Base-by-base conservation (phyloP, 2,329 filamentous ascomycete genomes). In the Pseudogymnoascus sp. region DNA sequence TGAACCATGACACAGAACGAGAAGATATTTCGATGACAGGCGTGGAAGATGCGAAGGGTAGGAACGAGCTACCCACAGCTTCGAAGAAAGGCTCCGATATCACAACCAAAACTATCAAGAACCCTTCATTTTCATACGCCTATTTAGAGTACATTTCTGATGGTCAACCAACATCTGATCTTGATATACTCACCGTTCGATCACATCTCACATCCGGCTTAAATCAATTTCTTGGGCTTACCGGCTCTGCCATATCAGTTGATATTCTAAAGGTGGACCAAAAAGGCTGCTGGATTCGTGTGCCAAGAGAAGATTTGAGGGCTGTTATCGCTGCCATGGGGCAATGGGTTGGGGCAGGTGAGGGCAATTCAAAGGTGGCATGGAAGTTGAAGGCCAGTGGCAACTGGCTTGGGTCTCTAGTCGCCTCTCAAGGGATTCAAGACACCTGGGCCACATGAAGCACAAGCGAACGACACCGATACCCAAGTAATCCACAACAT, bases 211-310 rank as follows among this genome's bases (percentile, higher is more conserved):
- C 81, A 1, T 73, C 80, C 0, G 86, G 88, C 0, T 76, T 93
- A 6, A 78, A 77, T 1, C 82, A 88, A 64, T 92, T 89, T 68
- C 81, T 93, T 1, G 90, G 90, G 18, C 74, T 84, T 15, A 85
- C 83, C 0, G 90, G 90, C 9, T 75, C 80, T 1, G 84, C 83
- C 9, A 85, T 92, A 3, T 76, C 86, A 1, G 71, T 92, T 62
- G 90, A 93, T 69, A 83, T 92, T 18, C 79, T 93, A 35, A 84
- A 86, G 67, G 76, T 86, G 0, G 74, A 82, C 2, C 78, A 75
- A 1, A 68, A 70, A 5, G 77, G 84, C 58, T 82, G 82, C 61
- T 90, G 87, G 86, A 72, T 91, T 59, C 79, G 88, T 15, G 72
- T 90, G 7, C 86, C 87, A 4, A 75, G 80, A 4, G 78, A 81